A percentile compares a stretch with the other conserved stretches of the same genome.
These are phyloP conservation scores for Allomyces macrogynus DNA, from an alignment of 192 early-diverging fungal genomes.

Conservation along the genomic window DNA sequence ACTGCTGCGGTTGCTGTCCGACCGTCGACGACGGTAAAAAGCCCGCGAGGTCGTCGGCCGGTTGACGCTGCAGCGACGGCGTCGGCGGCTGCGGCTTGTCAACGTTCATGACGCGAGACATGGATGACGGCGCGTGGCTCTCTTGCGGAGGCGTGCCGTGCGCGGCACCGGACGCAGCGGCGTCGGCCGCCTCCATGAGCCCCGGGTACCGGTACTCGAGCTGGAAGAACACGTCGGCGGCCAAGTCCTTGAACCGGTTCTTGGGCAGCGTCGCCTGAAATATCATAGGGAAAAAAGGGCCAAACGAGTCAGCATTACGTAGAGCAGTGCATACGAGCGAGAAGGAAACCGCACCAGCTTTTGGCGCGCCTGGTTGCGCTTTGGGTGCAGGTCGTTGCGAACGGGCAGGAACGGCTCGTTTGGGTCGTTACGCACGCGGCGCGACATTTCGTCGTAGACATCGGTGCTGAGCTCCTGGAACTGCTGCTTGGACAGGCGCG, in stretches of 20 bases:
- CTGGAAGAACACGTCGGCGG: conserved; percentile 68
- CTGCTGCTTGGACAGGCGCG: conserved; percentile 54
- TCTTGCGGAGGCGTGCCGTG: too few species aligned
- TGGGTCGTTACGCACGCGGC: conserved; percentile 17
- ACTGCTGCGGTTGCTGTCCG: too few species aligned
- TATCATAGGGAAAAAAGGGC: too few species aligned
- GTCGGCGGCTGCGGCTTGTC: too few species aligned
- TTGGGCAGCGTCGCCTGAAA: conserved; percentile 53
- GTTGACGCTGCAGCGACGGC: too few species aligned
- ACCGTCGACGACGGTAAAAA: too few species aligned
- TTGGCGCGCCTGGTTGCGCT: conserved; percentile 88
- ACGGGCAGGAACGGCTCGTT: conserved; percentile 63
- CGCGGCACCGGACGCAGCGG: too few species aligned
- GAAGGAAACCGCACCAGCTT: conserved; percentile 30
- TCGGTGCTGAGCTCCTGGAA: conserved; percentile 88
- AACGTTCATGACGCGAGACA: too few species aligned
- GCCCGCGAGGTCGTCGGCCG: too few species aligned
- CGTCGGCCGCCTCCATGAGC: conserved; percentile 9
- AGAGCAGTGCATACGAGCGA: too few species aligned
- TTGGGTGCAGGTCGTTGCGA: conserved; percentile 73
- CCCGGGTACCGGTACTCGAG: conserved; percentile 41
- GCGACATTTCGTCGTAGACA: conserved; percentile 83
- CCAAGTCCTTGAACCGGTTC: conserved; percentile 76
- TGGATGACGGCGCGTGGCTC: too few species aligned
- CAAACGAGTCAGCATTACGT: too few species aligned